Evolutionary conservation across 2,329 filamentous ascomycete genomes (phyloP), one percentile per base, ranked within the genome.

Genomic region (Decorospora gaudefroyi): DNA sequence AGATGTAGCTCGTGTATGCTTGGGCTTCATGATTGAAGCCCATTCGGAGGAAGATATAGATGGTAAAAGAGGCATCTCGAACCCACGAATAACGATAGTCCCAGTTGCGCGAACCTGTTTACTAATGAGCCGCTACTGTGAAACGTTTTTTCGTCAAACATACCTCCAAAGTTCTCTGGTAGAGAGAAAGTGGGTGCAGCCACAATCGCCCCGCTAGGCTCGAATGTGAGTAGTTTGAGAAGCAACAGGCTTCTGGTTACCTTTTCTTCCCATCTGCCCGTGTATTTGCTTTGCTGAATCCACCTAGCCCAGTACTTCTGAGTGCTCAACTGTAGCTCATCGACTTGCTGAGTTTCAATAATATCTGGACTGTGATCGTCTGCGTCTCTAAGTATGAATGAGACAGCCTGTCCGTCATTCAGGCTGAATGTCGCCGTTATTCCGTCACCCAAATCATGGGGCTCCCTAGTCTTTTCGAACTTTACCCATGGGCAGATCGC

Each of bases 61-160:
- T 83, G 1, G 85, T 88, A 68, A 90, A 90, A 53, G 84, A 88
- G 0, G 84, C 83, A 70, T 91, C 87, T 15, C 87, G 79, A 23
- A 90, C 82, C 87, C 87, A 91, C 7, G 79, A 87, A 68, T 82
- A 91, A n/a, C 85, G 78, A 61, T 88, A 88, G 64, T 88, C 85
- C 84, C 77, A 79, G 35, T 79, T 79, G 11, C 77, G 78, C 13
- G 49, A 42, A 8, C 86, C 86, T 12, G 12, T 3, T 3, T 3
- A 17, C 12, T 26, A 32, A 19, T 42, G 5, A 45, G 17, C 22
- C 16, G 27, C 17, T 2, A n/a, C 18, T 11, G 2, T 12, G 17
- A 3, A 18, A 26, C 8, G 11, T 4, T 7, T 3, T 11, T 15
- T 11, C 2, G 27, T 18, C 3, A 9, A 26, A 50, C 40, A 9